Base-by-base conservation (phyloP, 208 protist genomes). In the Herpetomonas tarakana region DNA sequence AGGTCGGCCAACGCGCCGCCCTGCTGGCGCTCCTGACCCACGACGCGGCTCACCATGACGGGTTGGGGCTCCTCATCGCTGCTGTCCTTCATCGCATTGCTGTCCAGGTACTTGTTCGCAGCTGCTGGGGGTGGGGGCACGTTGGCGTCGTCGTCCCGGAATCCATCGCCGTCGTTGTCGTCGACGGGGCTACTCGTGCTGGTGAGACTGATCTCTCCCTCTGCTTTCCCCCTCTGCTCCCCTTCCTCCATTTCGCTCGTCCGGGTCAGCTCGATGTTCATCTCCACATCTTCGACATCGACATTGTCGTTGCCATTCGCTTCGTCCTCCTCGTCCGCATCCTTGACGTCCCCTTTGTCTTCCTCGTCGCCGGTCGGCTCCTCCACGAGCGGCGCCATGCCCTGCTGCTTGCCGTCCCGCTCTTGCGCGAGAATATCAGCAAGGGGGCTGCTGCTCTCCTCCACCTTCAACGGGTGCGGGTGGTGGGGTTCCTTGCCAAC, bases 251-350 rank as follows among this genome's bases (percentile, higher is more conserved):
- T 27, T 6, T 52, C 46, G 9, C 46, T 27, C 46, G 19, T 52
- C 46, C n/a, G 46, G 11, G 46, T 52, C 35, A 41, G 35, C 35
- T 41, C 35, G 9, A 41, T 19, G n/a, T 26, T 52, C 46, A 26
- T 19, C 46, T 27, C 46, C 6, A 52, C 46, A 19, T 26, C 21
- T 9, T 52, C 46, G 19, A 27, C 24, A 19, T 52, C 46, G 38
- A 45, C 18, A 18, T 18, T 45, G 11, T 45, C 38, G 11, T 45
- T 18, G 14, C 11, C 38, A 45, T 11, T 18, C 46, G 25, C 14
- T 62, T 55, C 46, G 22, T 31, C 27, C 46, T 30, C 51, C 11
- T 25, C 57, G 25, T 28, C 53, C n/a, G 11, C 35, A 16, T 54
- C 53, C 7, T 45, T 14, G 35, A 18, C 53, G 12, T 58, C 35